Conservation (phyloP, 2,329 filamentous ascomycete species). For the Tolypocladium ovalisporum region DNA sequence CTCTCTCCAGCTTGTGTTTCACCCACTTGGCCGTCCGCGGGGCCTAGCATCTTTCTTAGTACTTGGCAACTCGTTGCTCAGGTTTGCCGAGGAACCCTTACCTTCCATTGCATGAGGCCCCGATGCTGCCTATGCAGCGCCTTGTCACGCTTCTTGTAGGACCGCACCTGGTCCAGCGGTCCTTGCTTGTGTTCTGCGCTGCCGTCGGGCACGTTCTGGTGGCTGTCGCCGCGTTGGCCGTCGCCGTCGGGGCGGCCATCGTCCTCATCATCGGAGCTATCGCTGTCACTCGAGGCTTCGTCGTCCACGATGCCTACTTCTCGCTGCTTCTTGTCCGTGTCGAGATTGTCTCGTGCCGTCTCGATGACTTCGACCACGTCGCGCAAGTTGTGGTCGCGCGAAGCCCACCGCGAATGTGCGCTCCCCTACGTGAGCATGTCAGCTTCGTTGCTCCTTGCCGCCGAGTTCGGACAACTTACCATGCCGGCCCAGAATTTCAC, state of each 20-base stretch:
- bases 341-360: slow-evolving; percentile 23
- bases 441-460: background rate
- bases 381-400: slow-evolving; percentile 19
- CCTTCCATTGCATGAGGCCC: slow-evolving; percentile 63
- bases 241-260: slow-evolving; percentile 12
- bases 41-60: slow-evolving; percentile 11
- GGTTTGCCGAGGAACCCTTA: slow-evolving; percentile 10
- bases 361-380: slow-evolving; percentile 37
- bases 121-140: slow-evolving; percentile 54
- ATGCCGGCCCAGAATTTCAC: slow-evolving; percentile 24
- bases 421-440: slow-evolving; percentile 13
- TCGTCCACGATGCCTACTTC: slow-evolving; percentile 23
- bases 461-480: slow-evolving; percentile 10
- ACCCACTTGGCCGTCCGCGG: slow-evolving; percentile 38
- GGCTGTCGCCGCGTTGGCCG: slow-evolving; percentile 15
- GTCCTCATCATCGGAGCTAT: slow-evolving; percentile 17
- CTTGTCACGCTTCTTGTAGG: slow-evolving; percentile 49
- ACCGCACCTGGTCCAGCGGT: slow-evolving; percentile 39
- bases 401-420: slow-evolving; percentile 24
- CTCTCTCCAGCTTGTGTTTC: slow-evolving; percentile 41
- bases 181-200: slow-evolving; percentile 29
- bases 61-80: background rate
- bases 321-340: slow-evolving; percentile 19
- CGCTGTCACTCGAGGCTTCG: slow-evolving; percentile 17
- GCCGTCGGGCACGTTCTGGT: slow-evolving; percentile 25